Evolutionary conservation across 2,329 filamentous ascomycete species (phyloP).

Genomic region (Paecilomyces sp.): DNA sequence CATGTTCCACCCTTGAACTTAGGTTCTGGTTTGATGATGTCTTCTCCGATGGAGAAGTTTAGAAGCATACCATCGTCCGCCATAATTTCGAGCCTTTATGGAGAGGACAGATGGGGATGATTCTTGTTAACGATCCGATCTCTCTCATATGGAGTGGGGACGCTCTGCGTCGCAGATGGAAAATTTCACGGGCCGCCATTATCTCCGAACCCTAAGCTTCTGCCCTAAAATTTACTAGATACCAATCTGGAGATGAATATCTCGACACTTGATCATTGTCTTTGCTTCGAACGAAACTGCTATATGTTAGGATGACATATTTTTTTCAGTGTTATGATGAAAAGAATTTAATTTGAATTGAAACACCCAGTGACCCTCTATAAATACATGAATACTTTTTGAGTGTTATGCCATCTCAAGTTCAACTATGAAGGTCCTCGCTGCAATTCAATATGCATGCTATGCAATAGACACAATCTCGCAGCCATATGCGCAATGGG

Average conservation of each 20-base stretch:
- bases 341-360: not conserved
- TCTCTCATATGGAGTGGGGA: not conserved
- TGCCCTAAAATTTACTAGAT: constrained; percentile 25
- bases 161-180: constrained; percentile 8
- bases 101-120: constrained; percentile 13
- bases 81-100: constrained; percentile 47
- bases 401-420: not conserved
- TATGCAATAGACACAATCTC: not conserved
- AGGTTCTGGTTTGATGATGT: constrained; percentile 52
- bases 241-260: not conserved
- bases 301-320: no score
- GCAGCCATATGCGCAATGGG: not conserved
- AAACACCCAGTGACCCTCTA: not conserved
- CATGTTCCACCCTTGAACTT: constrained; percentile 84
- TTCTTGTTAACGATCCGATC: constrained; percentile 13
- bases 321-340: not conserved
- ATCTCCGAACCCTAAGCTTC: constrained; percentile 19
- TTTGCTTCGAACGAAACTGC: no score
- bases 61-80: constrained; percentile 91
- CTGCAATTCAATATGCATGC: not conserved
- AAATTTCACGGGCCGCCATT: constrained; percentile 25
- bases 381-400: not conserved
- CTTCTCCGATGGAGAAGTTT: constrained; percentile 76
- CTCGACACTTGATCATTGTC: no score
- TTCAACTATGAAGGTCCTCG: not conserved